Conservation (phyloP, 1,139 yeast genomes). For the Pichia sp. region DNA sequence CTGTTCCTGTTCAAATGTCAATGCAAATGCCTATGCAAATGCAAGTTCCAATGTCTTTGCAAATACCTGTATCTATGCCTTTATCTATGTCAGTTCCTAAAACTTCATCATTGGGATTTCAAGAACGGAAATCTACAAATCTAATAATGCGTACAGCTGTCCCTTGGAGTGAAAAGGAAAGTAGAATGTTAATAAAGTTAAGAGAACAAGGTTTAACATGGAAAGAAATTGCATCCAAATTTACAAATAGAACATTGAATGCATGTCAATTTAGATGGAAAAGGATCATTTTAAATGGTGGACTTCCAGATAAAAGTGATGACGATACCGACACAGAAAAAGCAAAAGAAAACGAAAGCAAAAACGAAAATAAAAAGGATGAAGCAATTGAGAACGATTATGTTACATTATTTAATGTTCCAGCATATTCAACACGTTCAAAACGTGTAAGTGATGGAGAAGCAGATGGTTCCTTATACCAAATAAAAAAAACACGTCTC, state of each 20-base stretch:
- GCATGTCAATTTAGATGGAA: conserved; percentile 82
- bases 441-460: neutral
- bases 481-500: too few relatives aligned
- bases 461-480: neutral
- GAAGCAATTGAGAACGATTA: neutral
- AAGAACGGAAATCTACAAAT: too few relatives aligned
- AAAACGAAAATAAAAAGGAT: neutral
- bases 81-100: too few relatives aligned
- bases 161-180: conserved; percentile 67
- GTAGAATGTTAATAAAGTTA: conserved; percentile 55
- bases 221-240: conserved; percentile 68
- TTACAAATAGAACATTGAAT: conserved; percentile 63
- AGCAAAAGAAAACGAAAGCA: neutral
- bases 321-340: neutral
- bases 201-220: conserved; percentile 69
- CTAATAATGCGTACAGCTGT: conserved; percentile 25
- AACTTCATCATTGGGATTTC: too few relatives aligned
- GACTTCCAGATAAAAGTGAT: conserved; percentile 1
- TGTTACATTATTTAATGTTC: too few relatives aligned
- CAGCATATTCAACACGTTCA: too few relatives aligned
- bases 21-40: too few relatives aligned
- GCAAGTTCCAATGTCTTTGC: too few relatives aligned
- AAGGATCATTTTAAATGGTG: conserved; percentile 29
- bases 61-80: too few relatives aligned
- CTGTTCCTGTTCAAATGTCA: too few relatives aligned